phyloP scores from a whole-genome alignment of 1,284 basidiomycete species.

The Quambalaria eucalypti region DNA sequence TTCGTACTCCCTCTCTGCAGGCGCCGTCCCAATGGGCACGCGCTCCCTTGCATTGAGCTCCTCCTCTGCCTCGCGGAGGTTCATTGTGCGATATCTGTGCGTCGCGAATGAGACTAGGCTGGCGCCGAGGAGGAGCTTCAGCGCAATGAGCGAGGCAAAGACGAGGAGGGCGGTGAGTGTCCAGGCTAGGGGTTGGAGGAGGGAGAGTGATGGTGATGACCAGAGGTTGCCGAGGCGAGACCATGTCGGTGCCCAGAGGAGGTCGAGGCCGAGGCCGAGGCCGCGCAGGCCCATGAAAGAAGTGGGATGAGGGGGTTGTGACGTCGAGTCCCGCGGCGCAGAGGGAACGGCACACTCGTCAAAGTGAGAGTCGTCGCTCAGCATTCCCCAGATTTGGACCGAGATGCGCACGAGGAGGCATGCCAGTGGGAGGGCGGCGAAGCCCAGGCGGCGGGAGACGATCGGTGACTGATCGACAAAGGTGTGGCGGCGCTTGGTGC shows the following conservation, averaged over 20 bases:
- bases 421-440: slow-evolving; percentile 82
- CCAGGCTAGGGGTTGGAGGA: not conserved
- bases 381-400: slow-evolving; percentile 63
- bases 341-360: slow-evolving; percentile 45
- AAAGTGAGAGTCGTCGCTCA: slow-evolving; percentile 51
- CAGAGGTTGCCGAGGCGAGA: not conserved
- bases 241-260: not conserved
- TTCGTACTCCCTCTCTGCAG: slow-evolving; percentile 29
- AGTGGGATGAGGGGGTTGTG: not conserved
- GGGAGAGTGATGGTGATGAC: not conserved
- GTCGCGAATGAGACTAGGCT: slow-evolving; percentile 37
- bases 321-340: too few relatives aligned
- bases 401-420: slow-evolving; percentile 82
- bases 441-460: slow-evolving; percentile 84
- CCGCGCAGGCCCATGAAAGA: not conserved
- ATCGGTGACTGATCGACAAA: slow-evolving; percentile 93
- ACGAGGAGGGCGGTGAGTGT: not conserved
- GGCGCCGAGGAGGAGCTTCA: slow-evolving; percentile 42
- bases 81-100: slow-evolving; percentile 31
- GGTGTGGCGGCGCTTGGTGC: slow-evolving; percentile 54
- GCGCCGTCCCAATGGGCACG: slow-evolving; percentile 38
- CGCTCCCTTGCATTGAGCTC: slow-evolving; percentile 32
- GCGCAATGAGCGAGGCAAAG: slow-evolving; percentile 17
- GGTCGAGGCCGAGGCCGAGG: not conserved
- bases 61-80: slow-evolving; percentile 37